Percentiles rank a stretch among this genome's conserved stretches.
Conservation (phyloP, 2,329 filamentous ascomycete species). For the Aspergillus uvarum region DNA sequence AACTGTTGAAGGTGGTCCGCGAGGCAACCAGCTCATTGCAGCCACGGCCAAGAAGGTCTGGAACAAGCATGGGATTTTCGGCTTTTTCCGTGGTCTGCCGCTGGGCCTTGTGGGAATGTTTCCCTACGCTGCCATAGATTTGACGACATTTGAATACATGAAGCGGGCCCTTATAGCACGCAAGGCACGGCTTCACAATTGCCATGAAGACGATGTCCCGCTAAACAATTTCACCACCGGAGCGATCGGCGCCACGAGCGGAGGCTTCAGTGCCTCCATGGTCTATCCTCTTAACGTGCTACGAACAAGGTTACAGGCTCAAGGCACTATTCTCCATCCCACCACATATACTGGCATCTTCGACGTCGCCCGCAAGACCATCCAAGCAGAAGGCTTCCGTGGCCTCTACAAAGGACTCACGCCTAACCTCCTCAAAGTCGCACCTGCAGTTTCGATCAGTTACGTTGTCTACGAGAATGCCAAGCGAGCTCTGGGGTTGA, state of each 20-base stretch:
- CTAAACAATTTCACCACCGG: constrained; percentile 82
- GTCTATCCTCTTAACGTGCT: constrained; percentile 96
- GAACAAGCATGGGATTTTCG: constrained; percentile 67
- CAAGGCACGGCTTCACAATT: constrained; percentile 66
- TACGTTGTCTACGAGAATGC: constrained; percentile 92
- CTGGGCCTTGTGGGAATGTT: constrained; percentile 97
- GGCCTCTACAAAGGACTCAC: constrained; percentile 94
- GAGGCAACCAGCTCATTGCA: constrained; percentile 77
- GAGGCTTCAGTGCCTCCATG: constrained; percentile 86
- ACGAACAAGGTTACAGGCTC: constrained; percentile 86
- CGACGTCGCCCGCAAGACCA: constrained; percentile 82
- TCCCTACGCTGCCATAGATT: constrained; percentile 93
- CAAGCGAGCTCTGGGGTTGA: constrained; percentile 66
- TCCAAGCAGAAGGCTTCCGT: constrained; percentile 76
- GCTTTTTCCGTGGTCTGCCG: constrained; percentile 87
- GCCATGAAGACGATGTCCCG: constrained; percentile 78
- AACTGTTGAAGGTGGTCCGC: constrained; percentile 79
- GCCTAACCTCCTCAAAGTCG: constrained; percentile 93
- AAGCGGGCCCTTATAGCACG: constrained; percentile 71
- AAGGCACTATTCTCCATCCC: constrained; percentile 89
- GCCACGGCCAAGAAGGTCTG: constrained; percentile 87
- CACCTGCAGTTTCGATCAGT: constrained; percentile 91
- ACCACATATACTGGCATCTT: constrained; percentile 86
- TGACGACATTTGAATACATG: constrained; percentile 90
- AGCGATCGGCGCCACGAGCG: constrained; percentile 84